phyloP scores from a whole-genome alignment of 208 protist species.

The Naegleria gruberi region DNA sequence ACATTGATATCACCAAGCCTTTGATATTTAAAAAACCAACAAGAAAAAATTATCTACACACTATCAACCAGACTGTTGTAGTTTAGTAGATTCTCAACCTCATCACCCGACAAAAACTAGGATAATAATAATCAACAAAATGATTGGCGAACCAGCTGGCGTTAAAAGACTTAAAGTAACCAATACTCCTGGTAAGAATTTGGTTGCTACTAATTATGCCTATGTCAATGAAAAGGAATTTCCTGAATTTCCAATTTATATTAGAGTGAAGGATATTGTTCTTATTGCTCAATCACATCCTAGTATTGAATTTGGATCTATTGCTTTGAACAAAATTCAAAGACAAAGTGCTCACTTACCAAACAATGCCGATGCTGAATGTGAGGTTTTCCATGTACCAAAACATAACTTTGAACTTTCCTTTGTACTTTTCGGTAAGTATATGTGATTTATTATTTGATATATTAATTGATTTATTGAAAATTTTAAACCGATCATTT shows the following conservation, averaged over 20 bases:
- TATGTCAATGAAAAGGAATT: not conserved
- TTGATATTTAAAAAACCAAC: no score
- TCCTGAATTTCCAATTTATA: not conserved
- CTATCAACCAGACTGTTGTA: no score
- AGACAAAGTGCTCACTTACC: not conserved
- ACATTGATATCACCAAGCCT: no score
- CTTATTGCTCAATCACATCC: not conserved
- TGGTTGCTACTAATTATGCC: constrained; percentile 6
- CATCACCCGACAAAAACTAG: no score
- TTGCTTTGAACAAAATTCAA: constrained; percentile 18
- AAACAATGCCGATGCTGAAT: not conserved
- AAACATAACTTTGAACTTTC: not conserved
- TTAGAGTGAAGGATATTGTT: not conserved
- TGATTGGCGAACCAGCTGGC: no score
- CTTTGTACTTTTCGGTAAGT: not conserved
- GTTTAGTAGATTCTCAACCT: no score
- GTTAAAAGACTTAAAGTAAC: not conserved
- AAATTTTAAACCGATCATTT: no score
- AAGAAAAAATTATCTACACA: no score
- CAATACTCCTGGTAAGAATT: not conserved
- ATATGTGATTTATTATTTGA: not conserved
- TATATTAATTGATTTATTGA: not conserved
- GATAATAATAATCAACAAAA: no score
- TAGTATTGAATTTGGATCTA: not conserved
- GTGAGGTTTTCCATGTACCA: not conserved